Evolutionary conservation across 768 basidiomycete genomes (phyloP).

Genomic region (Naematelia encephala): DNA sequence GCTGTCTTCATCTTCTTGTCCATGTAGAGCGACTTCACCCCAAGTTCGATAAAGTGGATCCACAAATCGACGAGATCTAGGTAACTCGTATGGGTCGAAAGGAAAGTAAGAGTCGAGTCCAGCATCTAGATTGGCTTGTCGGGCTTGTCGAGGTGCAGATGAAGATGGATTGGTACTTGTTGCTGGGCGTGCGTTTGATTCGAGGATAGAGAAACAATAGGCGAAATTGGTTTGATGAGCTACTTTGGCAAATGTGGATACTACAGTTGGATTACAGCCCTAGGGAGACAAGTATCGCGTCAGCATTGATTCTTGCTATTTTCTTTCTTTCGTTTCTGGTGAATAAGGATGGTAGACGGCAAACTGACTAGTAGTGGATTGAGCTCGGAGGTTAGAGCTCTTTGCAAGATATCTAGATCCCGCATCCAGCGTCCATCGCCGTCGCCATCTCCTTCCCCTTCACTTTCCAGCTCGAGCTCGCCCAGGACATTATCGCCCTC

Average conservation of each 20-base stretch:
- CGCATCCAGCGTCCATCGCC: conserved; percentile 69
- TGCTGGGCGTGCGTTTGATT: conserved; percentile 58
- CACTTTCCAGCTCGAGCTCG: conserved; percentile 41
- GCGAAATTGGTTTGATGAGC: conserved; percentile 86
- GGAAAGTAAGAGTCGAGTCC: conserved; percentile 95
- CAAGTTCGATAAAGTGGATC: conserved; percentile 85
- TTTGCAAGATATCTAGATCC: conserved; percentile 71
- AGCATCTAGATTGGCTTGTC: conserved; percentile 52
- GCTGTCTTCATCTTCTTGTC: conserved; percentile 10
- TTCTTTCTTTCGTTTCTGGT: neutral
- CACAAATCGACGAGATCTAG: conserved; percentile 71
- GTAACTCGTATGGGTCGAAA: conserved; percentile 93
- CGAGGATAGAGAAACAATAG: conserved; percentile 90
- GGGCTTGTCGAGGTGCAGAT: conserved; percentile 23
- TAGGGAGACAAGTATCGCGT: neutral
- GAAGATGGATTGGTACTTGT: neutral
- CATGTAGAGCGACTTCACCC: conserved; percentile 65
- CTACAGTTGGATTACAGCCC: conserved; percentile 87
- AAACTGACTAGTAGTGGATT: conserved; percentile 84
- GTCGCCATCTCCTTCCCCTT: conserved; percentile 22
- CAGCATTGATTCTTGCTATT: too few relatives aligned
- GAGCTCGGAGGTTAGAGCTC: conserved; percentile 72
- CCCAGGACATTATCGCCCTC: conserved; percentile 57
- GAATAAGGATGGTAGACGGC: neutral
- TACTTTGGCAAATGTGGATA: conserved; percentile 87